Evolutionary conservation across 148 eudicot species (phyloP), one percentile per base, ranked within the genome.

Genomic region (Rheum nobile): DNA sequence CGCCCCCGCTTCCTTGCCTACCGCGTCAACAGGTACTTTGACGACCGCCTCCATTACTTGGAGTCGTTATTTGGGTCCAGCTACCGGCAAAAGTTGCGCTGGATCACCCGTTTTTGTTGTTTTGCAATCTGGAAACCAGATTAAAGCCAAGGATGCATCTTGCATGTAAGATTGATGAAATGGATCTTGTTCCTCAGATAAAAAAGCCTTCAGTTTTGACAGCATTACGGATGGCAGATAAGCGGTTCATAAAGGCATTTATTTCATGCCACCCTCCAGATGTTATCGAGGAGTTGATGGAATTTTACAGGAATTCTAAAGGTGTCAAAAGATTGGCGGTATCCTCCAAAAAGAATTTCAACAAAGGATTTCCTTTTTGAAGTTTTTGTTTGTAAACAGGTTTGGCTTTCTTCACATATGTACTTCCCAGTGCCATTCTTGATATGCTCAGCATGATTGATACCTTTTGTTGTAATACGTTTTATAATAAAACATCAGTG

Each of bases 151-250:
- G n/a, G n/a, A n/a, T n/a, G n/a, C n/a, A n/a, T n/a, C n/a, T n/a
- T n/a, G n/a, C n/a, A 90, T 78, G n/a, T n/a, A n/a, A n/a, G n/a
- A n/a, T n/a, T n/a, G n/a, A n/a, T n/a, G n/a, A n/a, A n/a, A n/a
- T n/a, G n/a, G n/a, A n/a, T n/a, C n/a, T n/a, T n/a, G n/a, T n/a
- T n/a, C n/a, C n/a, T n/a, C n/a, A n/a, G n/a, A n/a, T n/a, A n/a
- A n/a, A n/a, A n/a, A n/a, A n/a, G n/a, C n/a, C n/a, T n/a, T n/a
- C n/a, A n/a, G n/a, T n/a, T n/a, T n/a, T n/a, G n/a, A n/a, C n/a
- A n/a, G n/a, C n/a, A n/a, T n/a, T n/a, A n/a, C n/a, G n/a, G 78
- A 90, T 90, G 96, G 35, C 72, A 1, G 98, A 88, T 43, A 75
- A 79, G 75, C 77, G 89, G 78, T 88, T 92, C 78, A 12, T 80